A percentile compares a stretch with the other conserved stretches of the same genome.
Conservation (phyloP, 2,329 filamentous ascomycete genomes). For the Incumbomyces delicatus region DNA sequence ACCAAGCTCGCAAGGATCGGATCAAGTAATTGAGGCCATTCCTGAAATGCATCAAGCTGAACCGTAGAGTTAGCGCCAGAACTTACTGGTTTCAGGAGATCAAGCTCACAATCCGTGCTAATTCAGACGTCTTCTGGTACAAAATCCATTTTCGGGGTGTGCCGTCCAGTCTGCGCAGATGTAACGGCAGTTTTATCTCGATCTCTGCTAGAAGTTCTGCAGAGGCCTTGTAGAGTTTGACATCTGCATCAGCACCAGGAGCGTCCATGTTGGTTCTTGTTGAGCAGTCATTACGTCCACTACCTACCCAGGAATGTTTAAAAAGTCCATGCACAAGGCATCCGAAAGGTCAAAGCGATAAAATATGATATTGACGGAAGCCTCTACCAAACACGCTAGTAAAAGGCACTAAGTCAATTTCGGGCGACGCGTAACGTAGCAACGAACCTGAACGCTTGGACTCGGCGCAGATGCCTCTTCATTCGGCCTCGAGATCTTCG, state of each 20-base stretch:
- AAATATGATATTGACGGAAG: no score
- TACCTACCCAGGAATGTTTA: no score
- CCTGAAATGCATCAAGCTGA: slow-evolving; percentile 79
- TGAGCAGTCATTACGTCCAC: neutral
- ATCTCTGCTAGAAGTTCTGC: slow-evolving; percentile 35
- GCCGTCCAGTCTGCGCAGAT: slow-evolving; percentile 21
- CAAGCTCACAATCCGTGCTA: slow-evolving; percentile 16
- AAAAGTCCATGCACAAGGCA: no score
- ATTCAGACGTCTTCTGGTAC: slow-evolving; percentile 1
- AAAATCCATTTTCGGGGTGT: slow-evolving; percentile 3
- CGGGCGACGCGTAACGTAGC: no score
- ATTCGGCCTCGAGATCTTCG: no score
- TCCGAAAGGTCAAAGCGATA: no score
- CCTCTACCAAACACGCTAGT: no score
- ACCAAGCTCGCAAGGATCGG: slow-evolving; percentile 68
- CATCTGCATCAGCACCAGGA: slow-evolving; percentile 31
- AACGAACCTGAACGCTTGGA: no score
- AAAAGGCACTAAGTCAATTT: no score
- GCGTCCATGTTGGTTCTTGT: slow-evolving; percentile 32
- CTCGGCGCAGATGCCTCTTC: no score
- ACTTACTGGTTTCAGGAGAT: neutral
- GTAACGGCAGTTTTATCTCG: slow-evolving; percentile 30
- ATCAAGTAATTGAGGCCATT: slow-evolving; percentile 88
- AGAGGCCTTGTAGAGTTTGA: slow-evolving; percentile 39
- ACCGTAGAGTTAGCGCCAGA: slow-evolving; percentile 8